Conservation (phyloP, 768 basidiomycete species). For the Tubosaeta sp. region DNA sequence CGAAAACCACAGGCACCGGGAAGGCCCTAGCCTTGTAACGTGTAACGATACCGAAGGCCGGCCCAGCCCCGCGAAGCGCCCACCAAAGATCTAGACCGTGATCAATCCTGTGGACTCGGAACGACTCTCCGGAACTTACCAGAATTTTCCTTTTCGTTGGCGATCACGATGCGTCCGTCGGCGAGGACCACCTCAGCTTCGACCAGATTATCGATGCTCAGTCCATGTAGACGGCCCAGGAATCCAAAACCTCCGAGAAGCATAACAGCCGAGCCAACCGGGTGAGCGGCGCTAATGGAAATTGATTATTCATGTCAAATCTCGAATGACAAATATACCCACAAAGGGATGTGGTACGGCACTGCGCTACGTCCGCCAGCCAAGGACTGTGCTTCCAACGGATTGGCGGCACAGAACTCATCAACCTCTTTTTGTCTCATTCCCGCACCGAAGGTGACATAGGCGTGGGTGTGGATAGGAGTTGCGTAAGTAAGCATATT, state of each 20-base stretch:
- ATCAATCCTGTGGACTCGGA: background rate
- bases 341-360: conserved; percentile 82
- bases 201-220: conserved; percentile 86
- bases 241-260: conserved; percentile 88
- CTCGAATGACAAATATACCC: conserved; percentile 26
- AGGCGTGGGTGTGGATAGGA: conserved; percentile 67
- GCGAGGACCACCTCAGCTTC: conserved; percentile 91
- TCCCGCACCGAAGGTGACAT: conserved; percentile 84
- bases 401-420: conserved; percentile 63
- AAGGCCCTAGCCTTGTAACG: conserved; percentile 88
- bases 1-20: conserved; percentile 87
- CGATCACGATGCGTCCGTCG: conserved; percentile 79
- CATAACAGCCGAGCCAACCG: conserved; percentile 77
- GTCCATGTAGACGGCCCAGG: conserved; percentile 74
- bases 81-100: conserved; percentile 70
- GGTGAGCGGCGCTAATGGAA: conserved; percentile 64
- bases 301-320: conserved; percentile 8
- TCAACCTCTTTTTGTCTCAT: conserved; percentile 84
- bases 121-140: conserved; percentile 38
- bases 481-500: conserved; percentile 47
- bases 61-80: conserved; percentile 81
- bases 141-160: conserved; percentile 67
- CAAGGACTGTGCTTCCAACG: conserved; percentile 54
- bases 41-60: conserved; percentile 78
- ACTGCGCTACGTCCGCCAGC: conserved; percentile 49